Evolutionary conservation across 78 protist genomes (phyloP).

Genomic region (Dictyostelium firmibasis): DNA sequence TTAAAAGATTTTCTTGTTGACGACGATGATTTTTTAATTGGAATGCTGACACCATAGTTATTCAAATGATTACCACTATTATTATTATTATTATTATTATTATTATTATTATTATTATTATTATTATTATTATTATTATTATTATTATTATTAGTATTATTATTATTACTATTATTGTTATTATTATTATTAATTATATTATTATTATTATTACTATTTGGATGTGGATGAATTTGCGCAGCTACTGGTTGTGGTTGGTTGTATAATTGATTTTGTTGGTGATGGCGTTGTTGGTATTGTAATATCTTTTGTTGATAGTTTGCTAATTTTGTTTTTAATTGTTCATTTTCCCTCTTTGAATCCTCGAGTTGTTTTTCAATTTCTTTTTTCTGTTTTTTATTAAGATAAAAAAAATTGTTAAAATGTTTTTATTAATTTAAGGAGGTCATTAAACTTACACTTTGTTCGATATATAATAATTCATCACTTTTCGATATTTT

Average conservation of each 20-base stretch:
- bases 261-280: not conserved
- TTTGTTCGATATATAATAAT: not conserved
- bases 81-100: no score
- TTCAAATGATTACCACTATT: not conserved
- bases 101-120: no score
- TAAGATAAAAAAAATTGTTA: no score
- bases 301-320: not conserved
- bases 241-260: not conserved
- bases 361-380: not conserved
- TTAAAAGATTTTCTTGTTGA: not conserved
- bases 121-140: not conserved
- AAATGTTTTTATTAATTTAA: not conserved
- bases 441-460: not conserved
- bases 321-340: not conserved
- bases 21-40: not conserved
- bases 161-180: not conserved
- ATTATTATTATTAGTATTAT: not conserved
- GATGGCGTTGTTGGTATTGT: not conserved
- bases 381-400: not conserved
- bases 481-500: not conserved
- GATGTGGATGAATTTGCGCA: not conserved
- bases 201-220: not conserved
- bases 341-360: not conserved
- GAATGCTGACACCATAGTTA: not conserved
- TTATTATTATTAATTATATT: not conserved